Evolutionary conservation across 116 monocot species (phyloP).

Genomic region (Zostera marina): DNA sequence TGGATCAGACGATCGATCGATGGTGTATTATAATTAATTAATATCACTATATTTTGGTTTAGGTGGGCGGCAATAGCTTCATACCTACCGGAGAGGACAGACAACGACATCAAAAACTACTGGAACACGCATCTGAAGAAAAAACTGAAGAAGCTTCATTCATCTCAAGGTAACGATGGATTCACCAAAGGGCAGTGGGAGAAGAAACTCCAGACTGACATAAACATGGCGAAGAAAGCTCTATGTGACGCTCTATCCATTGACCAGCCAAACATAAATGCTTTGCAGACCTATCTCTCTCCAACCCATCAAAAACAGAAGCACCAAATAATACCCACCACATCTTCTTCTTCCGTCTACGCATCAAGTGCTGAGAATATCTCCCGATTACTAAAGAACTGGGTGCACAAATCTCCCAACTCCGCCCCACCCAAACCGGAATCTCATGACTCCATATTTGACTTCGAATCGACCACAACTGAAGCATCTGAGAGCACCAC

Average conservation of each 20-base stretch:
- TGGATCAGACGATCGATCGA: background rate
- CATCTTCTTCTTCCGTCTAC: constrained; percentile 5
- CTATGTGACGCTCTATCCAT: constrained; percentile 24
- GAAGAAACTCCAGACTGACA: constrained; percentile 42
- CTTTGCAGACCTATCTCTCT: background rate
- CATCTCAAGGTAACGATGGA: background rate
- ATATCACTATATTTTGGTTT: background rate
- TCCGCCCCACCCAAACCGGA: background rate
- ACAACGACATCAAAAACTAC: constrained; percentile 60
- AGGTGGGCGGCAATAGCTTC: constrained; percentile 59
- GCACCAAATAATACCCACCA: background rate
- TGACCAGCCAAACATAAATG: background rate
- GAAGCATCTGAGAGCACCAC: constrained; percentile 11
- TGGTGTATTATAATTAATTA: background rate
- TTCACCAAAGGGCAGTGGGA: constrained; percentile 36
- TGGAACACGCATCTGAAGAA: constrained; percentile 47
- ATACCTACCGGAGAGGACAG: constrained; percentile 47
- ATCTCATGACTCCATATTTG: background rate
- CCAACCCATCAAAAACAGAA: background rate
- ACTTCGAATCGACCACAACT: constrained; percentile 12
- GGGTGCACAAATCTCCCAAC: constrained; percentile 9
- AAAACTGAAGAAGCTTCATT: constrained; percentile 12
- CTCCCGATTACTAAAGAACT: constrained; percentile 25
- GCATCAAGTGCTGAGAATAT: constrained; percentile 36
- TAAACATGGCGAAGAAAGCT: constrained; percentile 31